Base-by-base conservation (phyloP, 495 filamentous ascomycete genomes). In the Articulospora tetracladia region DNA sequence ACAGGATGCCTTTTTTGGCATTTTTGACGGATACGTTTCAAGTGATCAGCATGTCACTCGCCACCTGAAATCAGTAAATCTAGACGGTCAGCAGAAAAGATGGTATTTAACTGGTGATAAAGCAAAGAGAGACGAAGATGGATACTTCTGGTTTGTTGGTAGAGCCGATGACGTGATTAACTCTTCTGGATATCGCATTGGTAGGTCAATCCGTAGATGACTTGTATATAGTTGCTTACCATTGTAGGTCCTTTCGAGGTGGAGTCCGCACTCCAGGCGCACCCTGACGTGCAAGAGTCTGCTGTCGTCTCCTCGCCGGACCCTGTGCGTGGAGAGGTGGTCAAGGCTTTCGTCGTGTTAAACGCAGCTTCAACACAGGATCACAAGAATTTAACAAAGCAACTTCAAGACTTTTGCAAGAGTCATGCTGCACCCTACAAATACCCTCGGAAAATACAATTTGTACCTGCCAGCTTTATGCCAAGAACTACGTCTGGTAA, bases 161-260 rank as follows among this genome's bases (percentile, higher is more conserved):
- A 34, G 57, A 25, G 22, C 57, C 2, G 57, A 59, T 44, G 57
- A 53, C 22, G 47, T 53, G 3, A 59, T 59, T 47, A 59, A 59
- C 24, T 59, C 57, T 59, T 52, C 47, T 53, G 57, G 57, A 8
- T 59, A 59, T 59, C 57, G 57, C 8, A 59, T 59, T 12, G 57
- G 57, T 59, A 44, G 8, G 48, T 46, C 54, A 10, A 8, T 46
- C 54, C 25, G 11, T 15, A 3, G 27, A 3, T 36, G 3, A 46
- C 15, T 13, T 47, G 4, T 17, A 3, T 13, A 2, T 46, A 24
- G 2, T 8, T 6, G 1, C 22, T 15, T 4, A 3, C 17, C 20
- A 10, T 41, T 24, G 25, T 20, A 59, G 57, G 57, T 53, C 57
- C 57, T 19, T 59, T 59, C 28, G 57, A 59, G 41, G 57, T 59